A percentile compares a stretch with the other conserved stretches of the same genome.
These are phyloP conservation scores for Populus hybrid DNA, from an alignment of 441 rosid species.

Conservation along the genomic window DNA sequence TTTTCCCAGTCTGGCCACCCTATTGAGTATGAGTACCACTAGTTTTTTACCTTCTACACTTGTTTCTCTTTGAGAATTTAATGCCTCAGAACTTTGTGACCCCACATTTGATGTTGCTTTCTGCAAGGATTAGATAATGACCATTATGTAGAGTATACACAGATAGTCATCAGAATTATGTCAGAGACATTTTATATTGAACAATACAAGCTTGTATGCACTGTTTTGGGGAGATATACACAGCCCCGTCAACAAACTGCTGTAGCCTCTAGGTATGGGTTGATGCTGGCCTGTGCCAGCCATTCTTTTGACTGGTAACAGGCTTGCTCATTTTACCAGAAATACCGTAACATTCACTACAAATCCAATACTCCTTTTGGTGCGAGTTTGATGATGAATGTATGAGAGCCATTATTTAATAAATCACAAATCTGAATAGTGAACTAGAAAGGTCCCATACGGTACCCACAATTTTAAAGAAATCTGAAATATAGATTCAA, in stretches of 20 bases:
- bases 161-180: not conserved
- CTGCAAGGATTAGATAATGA: slow-evolving; percentile 31
- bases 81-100: slow-evolving; percentile 24
- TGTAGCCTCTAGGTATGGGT: not conserved
- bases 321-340: not conserved
- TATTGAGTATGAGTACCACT: not conserved
- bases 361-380: not conserved
- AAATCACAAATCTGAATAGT: not conserved
- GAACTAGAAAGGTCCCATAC: too few species aligned
- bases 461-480: not conserved
- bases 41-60: slow-evolving; percentile 35
- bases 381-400: not conserved
- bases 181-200: not conserved
- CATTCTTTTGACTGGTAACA: not conserved
- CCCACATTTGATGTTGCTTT: slow-evolving; percentile 29
- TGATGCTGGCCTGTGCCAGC: not conserved
- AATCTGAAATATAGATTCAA: not conserved
- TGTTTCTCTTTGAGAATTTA: slow-evolving; percentile 23
- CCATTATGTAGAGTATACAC: not conserved
- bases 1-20: not conserved
- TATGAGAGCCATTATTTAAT: not conserved
- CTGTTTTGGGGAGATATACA: not conserved
- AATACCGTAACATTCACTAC: not conserved
- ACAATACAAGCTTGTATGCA: not conserved
- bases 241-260: not conserved